Percentiles rank a stretch among this genome's conserved stretches.
Conservation (phyloP, 768 basidiomycete genomes). For the Tulasnella sp. region DNA sequence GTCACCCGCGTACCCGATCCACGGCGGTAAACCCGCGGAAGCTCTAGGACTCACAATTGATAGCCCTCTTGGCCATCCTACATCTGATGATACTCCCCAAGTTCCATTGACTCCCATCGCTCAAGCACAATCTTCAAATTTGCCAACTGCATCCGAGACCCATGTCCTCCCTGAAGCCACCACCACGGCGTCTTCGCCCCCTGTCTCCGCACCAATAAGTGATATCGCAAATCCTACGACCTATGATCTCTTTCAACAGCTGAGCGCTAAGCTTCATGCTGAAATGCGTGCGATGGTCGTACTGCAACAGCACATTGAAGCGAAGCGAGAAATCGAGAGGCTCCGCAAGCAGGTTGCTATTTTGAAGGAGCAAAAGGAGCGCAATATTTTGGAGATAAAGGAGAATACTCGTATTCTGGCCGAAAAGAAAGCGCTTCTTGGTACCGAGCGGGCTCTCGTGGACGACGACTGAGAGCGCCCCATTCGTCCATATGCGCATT, state of each 20-base stretch:
- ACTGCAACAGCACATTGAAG: background rate
- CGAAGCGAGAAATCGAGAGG: conserved; percentile 14
- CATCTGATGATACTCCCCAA: background rate
- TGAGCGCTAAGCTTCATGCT: conserved; percentile 1
- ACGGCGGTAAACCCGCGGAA: background rate
- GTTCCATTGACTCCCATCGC: background rate
- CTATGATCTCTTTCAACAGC: background rate
- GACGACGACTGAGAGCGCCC: background rate
- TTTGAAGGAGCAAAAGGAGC: background rate
- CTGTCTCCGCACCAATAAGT: background rate
- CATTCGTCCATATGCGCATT: background rate
- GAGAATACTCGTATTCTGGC: background rate
- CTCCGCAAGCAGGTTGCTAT: background rate
- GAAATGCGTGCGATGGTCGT: conserved; percentile 1
- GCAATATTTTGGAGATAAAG: background rate
- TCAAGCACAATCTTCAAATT: background rate
- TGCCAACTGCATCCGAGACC: background rate
- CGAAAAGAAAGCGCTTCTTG: background rate
- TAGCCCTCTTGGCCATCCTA: background rate
- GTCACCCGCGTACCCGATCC: background rate
- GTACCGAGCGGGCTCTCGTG: background rate
- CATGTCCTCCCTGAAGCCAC: background rate
- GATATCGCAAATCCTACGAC: background rate
- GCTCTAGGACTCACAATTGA: background rate
- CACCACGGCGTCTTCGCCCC: background rate